phyloP scores from a whole-genome alignment of 768 basidiomycete species.

The Hericium rajendrae region DNA sequence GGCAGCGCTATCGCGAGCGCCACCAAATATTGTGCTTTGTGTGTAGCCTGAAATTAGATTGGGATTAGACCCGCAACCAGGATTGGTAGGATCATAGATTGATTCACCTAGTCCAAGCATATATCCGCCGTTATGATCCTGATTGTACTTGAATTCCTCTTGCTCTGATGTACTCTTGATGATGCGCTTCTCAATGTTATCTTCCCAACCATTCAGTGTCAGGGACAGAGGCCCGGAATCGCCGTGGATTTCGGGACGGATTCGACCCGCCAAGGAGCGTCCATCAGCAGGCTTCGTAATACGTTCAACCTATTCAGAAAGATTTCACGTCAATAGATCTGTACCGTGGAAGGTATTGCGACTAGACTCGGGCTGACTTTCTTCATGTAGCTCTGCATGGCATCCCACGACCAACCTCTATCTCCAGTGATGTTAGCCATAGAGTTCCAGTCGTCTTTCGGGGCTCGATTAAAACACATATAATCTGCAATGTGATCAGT shows the following conservation, averaged over 20 bases:
- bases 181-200: neutral
- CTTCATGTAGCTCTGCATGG: neutral
- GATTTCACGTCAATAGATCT: neutral
- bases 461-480: slow-evolving; percentile 11
- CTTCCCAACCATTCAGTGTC: slow-evolving; percentile 10
- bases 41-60: slow-evolving; percentile 3
- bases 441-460: slow-evolving; percentile 11
- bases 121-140: slow-evolving; percentile 16
- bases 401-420: slow-evolving; percentile 15
- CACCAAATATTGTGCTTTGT: neutral
- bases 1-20: neutral
- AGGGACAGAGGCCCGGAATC: slow-evolving; percentile 13
- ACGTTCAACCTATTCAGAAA: neutral
- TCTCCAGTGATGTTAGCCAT: slow-evolving; percentile 10
- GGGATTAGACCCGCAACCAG: slow-evolving; percentile 31
- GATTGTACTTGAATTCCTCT: slow-evolving; percentile 17
- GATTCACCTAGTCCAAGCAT: slow-evolving; percentile 23
- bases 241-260: slow-evolving; percentile 17
- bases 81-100: slow-evolving; percentile 32
- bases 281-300: neutral
- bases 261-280: slow-evolving; percentile 15
- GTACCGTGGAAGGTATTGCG: neutral
- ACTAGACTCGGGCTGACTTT: neutral
- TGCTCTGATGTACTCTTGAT: slow-evolving; percentile 8
- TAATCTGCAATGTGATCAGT: neutral